Conservation (phyloP, 805 yeast species). For the Myxozyma geophila region DNA sequence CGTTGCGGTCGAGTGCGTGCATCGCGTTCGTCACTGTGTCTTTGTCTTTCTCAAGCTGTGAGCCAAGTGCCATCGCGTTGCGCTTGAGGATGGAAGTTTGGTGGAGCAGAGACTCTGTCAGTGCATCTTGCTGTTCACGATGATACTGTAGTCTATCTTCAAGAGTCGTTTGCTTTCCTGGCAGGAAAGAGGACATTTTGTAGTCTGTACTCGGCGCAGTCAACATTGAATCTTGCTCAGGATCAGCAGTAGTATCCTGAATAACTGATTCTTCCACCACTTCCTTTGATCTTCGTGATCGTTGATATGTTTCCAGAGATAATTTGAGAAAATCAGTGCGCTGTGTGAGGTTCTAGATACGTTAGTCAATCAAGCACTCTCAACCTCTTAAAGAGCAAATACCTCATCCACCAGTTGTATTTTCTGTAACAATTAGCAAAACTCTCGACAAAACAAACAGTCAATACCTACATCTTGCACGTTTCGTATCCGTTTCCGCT, state of each 20-base stretch:
- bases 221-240: conserved; percentile 11
- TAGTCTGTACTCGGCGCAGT: conserved; percentile 3
- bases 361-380: not conserved
- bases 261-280: not conserved
- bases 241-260: not conserved
- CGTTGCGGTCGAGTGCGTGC: conserved; percentile 45
- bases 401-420: conserved; percentile 26
- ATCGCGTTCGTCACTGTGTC: conserved; percentile 45
- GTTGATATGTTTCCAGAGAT: not conserved
- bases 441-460: not conserved
- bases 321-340: conserved; percentile 1
- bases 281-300: not conserved
- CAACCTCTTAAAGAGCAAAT: not conserved
- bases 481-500: conserved; percentile 30
- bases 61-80: conserved; percentile 52
- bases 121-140: conserved; percentile 51
- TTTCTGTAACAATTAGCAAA: conserved; percentile 17
- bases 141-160: conserved; percentile 35
- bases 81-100: conserved; percentile 55
- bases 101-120: conserved; percentile 54
- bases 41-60: conserved; percentile 47
- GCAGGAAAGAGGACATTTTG: conserved; percentile 2
- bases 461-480: conserved; percentile 28
- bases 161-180: conserved; percentile 23
- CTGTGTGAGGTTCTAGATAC: conserved; percentile 2